A percentile compares a stretch with the other conserved stretches of the same genome.
phyloP scores from a whole-genome alignment of 2,329 filamentous ascomycete genomes.

The Ophiocordyceps camponoti-floridani region DNA sequence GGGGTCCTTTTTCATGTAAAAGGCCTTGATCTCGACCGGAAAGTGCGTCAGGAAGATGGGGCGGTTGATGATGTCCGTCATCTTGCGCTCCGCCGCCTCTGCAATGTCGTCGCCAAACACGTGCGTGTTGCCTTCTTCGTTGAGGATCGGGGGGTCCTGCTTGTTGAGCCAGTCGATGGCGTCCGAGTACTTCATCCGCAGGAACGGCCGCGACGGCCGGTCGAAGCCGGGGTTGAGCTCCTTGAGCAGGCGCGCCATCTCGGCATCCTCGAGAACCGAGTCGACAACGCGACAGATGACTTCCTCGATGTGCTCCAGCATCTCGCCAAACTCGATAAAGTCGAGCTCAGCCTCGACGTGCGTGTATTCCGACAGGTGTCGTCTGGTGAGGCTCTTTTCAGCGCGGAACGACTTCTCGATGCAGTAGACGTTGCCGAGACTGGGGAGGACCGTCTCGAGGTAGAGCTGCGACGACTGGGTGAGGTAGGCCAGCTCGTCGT shows the following conservation, averaged over 20 bases:
- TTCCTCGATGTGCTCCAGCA: conserved; percentile 73
- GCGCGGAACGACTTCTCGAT: conserved; percentile 98
- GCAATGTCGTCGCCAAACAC: conserved; percentile 94
- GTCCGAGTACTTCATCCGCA: conserved; percentile 86
- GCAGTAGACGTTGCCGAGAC: conserved; percentile 88
- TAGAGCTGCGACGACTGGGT: conserved; percentile 97
- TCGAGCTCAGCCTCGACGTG: conserved; percentile 94
- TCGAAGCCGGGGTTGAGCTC: conserved; percentile 83
- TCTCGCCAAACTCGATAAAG: conserved; percentile 83
- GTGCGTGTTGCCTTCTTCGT: conserved; percentile 83
- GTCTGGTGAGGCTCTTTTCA: conserved; percentile 85
- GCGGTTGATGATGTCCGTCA: conserved; percentile 92
- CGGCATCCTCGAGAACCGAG: conserved; percentile 53
- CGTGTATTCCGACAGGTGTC: conserved; percentile 90
- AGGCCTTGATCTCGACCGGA: conserved; percentile 92
- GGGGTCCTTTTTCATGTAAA: conserved; percentile 91
- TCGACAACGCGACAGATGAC: conserved; percentile 78
- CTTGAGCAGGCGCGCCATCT: conserved; percentile 56
- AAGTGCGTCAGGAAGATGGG: conserved; percentile 97
- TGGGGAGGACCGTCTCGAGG: conserved; percentile 83
- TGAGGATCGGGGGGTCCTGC: conserved; percentile 56
- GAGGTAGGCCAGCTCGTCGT: conserved; percentile 77
- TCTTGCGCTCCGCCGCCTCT: conserved; percentile 85
- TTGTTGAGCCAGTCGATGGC: conserved; percentile 88
- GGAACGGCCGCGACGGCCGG: conserved; percentile 68